Conservation (phyloP, 2,329 filamentous ascomycete species). For the Pyrenophora graminea region DNA sequence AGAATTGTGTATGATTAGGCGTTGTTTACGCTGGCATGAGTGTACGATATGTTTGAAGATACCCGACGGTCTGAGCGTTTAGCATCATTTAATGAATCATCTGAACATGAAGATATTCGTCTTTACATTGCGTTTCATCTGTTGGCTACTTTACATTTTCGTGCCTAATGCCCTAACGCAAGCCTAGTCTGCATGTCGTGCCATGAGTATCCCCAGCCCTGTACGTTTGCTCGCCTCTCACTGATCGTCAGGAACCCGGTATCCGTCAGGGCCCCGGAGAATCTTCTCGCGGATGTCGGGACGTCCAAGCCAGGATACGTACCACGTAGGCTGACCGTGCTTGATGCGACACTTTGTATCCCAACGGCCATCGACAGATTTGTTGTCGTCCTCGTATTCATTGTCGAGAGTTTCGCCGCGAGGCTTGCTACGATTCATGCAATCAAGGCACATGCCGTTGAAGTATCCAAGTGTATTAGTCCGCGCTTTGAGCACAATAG, state of each 20-base stretch:
- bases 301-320: conserved; percentile 30
- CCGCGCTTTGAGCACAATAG: conserved; percentile 1
- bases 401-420: conserved; percentile 14
- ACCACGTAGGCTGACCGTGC: conserved; percentile 38
- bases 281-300: conserved; percentile 25
- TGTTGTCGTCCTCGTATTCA: conserved; percentile 30
- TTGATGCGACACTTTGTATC: conserved; percentile 26
- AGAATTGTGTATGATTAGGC: neutral
- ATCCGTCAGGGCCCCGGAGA: conserved; percentile 9
- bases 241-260: neutral
- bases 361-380: conserved; percentile 24
- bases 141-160: neutral
- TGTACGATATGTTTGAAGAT: conserved; percentile 23
- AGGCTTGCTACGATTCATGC: conserved; percentile 27
- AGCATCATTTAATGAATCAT: conserved; percentile 6
- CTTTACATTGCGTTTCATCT: neutral
- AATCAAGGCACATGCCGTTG: conserved; percentile 41
- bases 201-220: too few species aligned
- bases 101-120: neutral
- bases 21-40: neutral
- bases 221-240: neutral
- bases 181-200: neutral
- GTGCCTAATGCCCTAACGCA: neutral
- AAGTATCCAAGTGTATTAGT: conserved; percentile 22
- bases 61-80: conserved; percentile 20